Evolutionary conservation across 495 filamentous ascomycete species (phyloP), one percentile per base, ranked within the genome.

Genomic region (Xylona heveae): DNA sequence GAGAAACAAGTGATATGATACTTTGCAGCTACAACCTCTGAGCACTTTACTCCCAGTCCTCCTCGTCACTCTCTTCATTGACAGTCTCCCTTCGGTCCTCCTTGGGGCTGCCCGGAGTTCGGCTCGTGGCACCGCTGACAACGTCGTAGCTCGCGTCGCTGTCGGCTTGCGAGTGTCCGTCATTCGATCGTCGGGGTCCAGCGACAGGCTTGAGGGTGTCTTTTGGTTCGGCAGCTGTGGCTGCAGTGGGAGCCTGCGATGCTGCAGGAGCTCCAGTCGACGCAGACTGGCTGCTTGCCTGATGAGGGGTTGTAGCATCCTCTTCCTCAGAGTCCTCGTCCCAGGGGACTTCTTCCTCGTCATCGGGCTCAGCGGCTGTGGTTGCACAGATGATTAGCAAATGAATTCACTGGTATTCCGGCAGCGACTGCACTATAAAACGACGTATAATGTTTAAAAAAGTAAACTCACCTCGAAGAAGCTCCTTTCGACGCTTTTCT

Each of bases 111-210:
- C 64, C 64, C 8, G 73, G 70, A 18, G 79, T 71, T 31, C 73
- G 72, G 48, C 79, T 93, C 13, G 51, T 41, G 27, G 63, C 62
- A n/a, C 64, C 62, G 19, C 36, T 38, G 24, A 94, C 79, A 21
- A 94, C 60, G 49, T 94, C 84, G 44, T 94, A 94, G 55, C 81
- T 90, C 12, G 78, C 77, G 43, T 94, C 84, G 49, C 81, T 91
- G 46, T 78, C 83, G 13, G 80, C 66, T 39, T 77, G 73, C 9
- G 74, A 82, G 31, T 81, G 78, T 48, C 78, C 71, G 44, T 93
- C 83, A 38, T 88, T 71, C 12, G 82, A 91, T 36, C 75, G 76
- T 24, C 81, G 71, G 24, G 74, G 61, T 42, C 78, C 73, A 29
- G 54, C 48, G n/a, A n/a, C n/a, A 14, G 72, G 50, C 45, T 74